A percentile compares a stretch with the other conserved stretches of the same genome.
Conservation (phyloP, 1,139 yeast species). For the Taphrina confusa region DNA sequence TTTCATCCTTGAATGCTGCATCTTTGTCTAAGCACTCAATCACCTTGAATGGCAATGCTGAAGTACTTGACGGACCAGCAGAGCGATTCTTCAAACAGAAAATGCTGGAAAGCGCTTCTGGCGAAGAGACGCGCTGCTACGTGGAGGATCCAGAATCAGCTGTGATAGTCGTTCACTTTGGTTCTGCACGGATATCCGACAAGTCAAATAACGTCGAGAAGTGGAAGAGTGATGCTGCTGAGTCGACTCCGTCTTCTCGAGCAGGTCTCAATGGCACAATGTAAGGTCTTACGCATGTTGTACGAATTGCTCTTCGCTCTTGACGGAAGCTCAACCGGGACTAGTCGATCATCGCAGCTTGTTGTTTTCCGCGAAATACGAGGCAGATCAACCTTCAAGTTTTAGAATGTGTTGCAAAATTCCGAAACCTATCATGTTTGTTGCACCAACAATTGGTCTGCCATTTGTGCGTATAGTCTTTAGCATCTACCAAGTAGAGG, state of each 20-base stretch:
- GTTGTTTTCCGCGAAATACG: too few species aligned
- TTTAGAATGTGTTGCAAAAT: too few species aligned
- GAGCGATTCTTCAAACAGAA: slow-evolving; percentile 60
- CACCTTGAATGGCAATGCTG: slow-evolving; percentile 72
- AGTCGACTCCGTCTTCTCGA: slow-evolving; percentile 16
- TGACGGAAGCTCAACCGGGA: too few species aligned
- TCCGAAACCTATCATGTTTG: too few species aligned
- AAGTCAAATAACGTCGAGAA: slow-evolving; percentile 31
- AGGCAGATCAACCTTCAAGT: too few species aligned
- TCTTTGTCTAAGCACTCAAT: slow-evolving; percentile 77
- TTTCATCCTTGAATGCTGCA: slow-evolving; percentile 71
- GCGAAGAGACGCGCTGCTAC: slow-evolving; percentile 60
- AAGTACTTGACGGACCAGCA: slow-evolving; percentile 52
- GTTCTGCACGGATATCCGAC: slow-evolving; percentile 33
- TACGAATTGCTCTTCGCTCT: too few species aligned
- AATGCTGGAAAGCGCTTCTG: slow-evolving; percentile 57
- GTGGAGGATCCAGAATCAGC: slow-evolving; percentile 34
- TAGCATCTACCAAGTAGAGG: too few species aligned
- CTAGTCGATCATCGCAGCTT: too few species aligned
- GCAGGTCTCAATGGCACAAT: background rate
- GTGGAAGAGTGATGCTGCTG: slow-evolving; percentile 31
- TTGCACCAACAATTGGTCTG: too few species aligned
- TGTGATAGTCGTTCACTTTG: slow-evolving; percentile 30
- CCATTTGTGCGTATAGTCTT: too few species aligned
- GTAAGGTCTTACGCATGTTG: background rate